These are phyloP conservation scores for Fusarium coffeatum DNA, from an alignment of 2,329 filamentous ascomycete genomes.

Conservation along the genomic window DNA sequence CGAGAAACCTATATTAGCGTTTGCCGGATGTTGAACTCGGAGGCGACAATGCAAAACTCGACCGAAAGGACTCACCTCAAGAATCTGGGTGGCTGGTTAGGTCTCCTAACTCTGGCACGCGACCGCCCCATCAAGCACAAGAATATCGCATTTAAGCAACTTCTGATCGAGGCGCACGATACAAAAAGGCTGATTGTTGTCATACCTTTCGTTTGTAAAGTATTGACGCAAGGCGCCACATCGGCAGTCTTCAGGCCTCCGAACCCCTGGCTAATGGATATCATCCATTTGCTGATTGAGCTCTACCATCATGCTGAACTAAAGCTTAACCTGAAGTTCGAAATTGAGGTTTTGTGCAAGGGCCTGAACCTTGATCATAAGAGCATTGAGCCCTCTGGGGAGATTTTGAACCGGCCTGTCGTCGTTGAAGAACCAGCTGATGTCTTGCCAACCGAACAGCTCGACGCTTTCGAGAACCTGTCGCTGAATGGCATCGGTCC, in stretches of 20 bases:
- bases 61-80: conserved; percentile 90
- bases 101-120: conserved; percentile 89
- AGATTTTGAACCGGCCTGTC: conserved; percentile 80
- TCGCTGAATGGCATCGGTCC: conserved; percentile 79
- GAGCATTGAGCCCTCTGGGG: conserved; percentile 85
- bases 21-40: conserved; percentile 88
- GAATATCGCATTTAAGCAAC: conserved; percentile 96
- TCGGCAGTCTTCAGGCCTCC: conserved; percentile 93
- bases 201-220: conserved; percentile 98
- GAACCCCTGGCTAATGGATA: conserved; percentile 98
- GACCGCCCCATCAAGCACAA: conserved; percentile 96
- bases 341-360: conserved; percentile 97
- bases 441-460: conserved; percentile 70
- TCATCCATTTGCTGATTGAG: conserved; percentile 89
- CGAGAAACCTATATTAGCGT: conserved; percentile 92
- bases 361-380: conserved; percentile 93
- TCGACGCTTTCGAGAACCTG: conserved; percentile 87
- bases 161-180: conserved; percentile 93
- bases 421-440: conserved; percentile 72
- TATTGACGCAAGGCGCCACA: conserved; percentile 83
- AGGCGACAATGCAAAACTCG: conserved; percentile 83
- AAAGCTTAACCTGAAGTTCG: conserved; percentile 97
- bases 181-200: conserved; percentile 91
- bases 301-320: conserved; percentile 93
- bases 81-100: conserved; percentile 93